Evolutionary conservation across 345 rosid genomes (phyloP), one percentile per base, ranked within the genome.

Genomic region (Rhodamnia argentea): DNA sequence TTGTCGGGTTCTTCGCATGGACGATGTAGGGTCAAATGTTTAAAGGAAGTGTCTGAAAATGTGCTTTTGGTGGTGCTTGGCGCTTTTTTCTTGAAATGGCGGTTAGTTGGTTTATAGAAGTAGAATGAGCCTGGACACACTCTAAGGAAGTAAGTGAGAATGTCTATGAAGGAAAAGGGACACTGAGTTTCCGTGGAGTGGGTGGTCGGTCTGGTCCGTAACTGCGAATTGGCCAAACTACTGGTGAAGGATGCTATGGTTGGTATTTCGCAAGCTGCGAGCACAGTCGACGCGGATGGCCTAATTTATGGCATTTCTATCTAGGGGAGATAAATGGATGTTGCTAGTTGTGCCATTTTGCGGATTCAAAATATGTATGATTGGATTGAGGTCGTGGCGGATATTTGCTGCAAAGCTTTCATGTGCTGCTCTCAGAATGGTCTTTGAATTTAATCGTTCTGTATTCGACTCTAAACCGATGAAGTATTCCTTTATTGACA

Each of bases 401-500:
- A 64, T 29, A 64, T 32, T 64, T 64, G 44, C 23, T 32, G 3
- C 76, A 64, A 64, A 9, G 23, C 76, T 1, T 64, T 64, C 44
- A 32, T 32, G 76, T 4, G 44, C 6, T 10, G 76, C 42, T 64
- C 23, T 64, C 3, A 37, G 76, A 64, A 29, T 64, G 15, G 23
- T 60, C 64, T 14, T 24, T 4, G 60, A 47, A 64, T 60, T 24
- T 26, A 64, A 6, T 62, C 10, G 24, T 60, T 62, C 14, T 14
- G 83, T 11, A 37, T 16, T 62, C 37, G 57, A 42, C 12, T 59
- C 52, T 64, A 42, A 20, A 27, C 56, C 16, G 6, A n/a, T 60
- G 44, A 7, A 64, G 24, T 26, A 52, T 23, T 40, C 59, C 44
- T 44, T 84, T 40, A 23, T 50, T 42, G 84, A 82, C 87, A 97